These are phyloP conservation scores for Colletotrichum limetticola DNA, from an alignment of 2,329 filamentous ascomycete species.

Conservation along the genomic window DNA sequence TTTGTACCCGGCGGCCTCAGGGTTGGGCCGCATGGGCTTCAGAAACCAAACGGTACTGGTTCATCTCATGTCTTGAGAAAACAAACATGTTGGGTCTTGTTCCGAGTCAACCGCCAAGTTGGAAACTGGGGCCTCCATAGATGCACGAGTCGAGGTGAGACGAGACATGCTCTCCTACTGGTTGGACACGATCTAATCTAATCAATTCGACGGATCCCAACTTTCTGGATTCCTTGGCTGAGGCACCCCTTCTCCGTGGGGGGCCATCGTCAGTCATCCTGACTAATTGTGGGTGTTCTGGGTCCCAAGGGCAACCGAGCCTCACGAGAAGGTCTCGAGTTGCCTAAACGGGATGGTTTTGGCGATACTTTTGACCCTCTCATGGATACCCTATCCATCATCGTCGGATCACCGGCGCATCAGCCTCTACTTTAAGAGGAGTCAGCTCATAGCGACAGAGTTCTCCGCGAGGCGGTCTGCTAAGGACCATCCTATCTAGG, in stretches of 20 bases:
- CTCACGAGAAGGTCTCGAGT: conserved; percentile 2
- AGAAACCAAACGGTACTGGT: conserved; percentile 3
- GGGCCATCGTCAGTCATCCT: conserved; percentile 19
- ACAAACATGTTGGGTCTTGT: conserved; percentile 1
- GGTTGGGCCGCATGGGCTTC: conserved; percentile 13
- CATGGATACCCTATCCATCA: conserved; percentile 3
- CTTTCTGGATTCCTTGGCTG: conserved; percentile 17
- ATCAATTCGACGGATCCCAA: conserved; percentile 25
- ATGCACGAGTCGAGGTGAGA: conserved; percentile 8
- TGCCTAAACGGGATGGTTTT: conserved; percentile 14
- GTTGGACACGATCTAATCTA: conserved; percentile 28
- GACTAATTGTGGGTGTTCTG: conserved; percentile 1
- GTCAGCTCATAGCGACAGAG: neutral
- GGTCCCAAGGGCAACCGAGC: neutral
- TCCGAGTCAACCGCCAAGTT: conserved; percentile 13
- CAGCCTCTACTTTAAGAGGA: neutral
- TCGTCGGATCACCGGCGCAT: conserved; percentile 2
- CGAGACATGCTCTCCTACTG: neutral
- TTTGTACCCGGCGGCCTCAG: conserved; percentile 22
- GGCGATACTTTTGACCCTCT: conserved; percentile 1
- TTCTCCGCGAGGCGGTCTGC: neutral
- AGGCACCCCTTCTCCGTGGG: conserved; percentile 6
- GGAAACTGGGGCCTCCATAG: neutral
- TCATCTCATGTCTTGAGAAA: conserved; percentile 17
- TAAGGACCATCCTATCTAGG: neutral